Conservation (phyloP, 179 eudicot species). For the Spinacia oleracea region DNA sequence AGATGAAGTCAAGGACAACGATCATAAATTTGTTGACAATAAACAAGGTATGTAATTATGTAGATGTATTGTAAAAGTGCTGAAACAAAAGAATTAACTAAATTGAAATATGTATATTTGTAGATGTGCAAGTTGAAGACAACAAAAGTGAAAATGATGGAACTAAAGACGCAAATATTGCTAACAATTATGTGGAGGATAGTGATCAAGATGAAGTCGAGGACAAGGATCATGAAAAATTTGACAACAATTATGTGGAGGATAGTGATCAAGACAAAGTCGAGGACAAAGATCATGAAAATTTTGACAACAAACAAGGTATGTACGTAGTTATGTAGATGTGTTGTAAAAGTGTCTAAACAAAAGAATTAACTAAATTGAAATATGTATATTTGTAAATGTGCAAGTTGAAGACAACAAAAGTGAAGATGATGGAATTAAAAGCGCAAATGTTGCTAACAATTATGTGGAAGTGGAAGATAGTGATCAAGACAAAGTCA, state of each 20-base stretch:
- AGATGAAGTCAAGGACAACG: not conserved
- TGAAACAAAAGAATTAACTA: too few species aligned
- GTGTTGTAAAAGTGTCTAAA: too few species aligned
- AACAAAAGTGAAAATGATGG: not conserved
- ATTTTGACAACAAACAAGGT: not conserved
- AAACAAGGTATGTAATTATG: not conserved
- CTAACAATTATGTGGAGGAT: not conserved
- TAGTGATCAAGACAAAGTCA: not conserved
- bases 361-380: too few species aligned
- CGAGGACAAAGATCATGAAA: not conserved
- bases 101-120: too few species aligned
- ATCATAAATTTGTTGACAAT: too few species aligned
- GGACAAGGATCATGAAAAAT: not conserved
- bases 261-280: not conserved
- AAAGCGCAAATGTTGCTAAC: not conserved
- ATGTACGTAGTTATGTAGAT: not conserved
- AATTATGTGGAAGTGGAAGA: not conserved
- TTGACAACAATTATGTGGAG: too few species aligned
- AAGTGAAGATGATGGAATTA: not conserved
- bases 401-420: not conserved
- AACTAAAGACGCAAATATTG: not conserved
- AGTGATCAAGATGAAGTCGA: not conserved
- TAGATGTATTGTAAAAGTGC: too few species aligned
- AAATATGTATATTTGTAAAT: not conserved
- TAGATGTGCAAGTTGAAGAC: not conserved